phyloP scores from a whole-genome alignment of 129 eudicot species.

The Helichrysum umbraculigerum region DNA sequence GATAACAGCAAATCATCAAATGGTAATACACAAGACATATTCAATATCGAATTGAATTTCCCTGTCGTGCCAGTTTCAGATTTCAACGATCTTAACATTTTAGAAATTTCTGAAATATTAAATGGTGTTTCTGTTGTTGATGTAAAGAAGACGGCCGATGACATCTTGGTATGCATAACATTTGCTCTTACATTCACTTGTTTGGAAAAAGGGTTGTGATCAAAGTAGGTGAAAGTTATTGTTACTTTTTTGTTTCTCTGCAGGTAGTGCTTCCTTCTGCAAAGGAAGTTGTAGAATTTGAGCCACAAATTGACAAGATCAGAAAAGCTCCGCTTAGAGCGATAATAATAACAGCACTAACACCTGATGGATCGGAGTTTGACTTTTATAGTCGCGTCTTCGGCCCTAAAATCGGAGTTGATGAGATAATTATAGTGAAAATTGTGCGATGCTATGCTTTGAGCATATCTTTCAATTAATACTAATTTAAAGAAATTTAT shows the following conservation, averaged over 20 bases:
- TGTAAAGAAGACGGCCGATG: constrained; percentile 51
- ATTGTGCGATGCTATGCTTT: neutral
- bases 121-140: constrained; percentile 58
- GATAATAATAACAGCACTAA: constrained; percentile 59
- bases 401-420: constrained; percentile 66
- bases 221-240: neutral
- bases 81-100: constrained; percentile 33
- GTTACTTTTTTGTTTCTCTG: neutral
- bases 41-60: constrained; percentile 67
- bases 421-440: constrained; percentile 43
- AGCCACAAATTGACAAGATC: constrained; percentile 61
- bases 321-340: constrained; percentile 57
- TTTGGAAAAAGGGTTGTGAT: neutral
- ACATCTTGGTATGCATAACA: constrained; percentile 58
- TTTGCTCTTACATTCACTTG: neutral
- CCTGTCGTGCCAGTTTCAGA: constrained; percentile 59
- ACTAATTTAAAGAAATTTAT: too few species aligned
- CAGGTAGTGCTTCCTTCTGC: constrained; percentile 73
- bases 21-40: constrained; percentile 30
- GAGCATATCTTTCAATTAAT: neutral
- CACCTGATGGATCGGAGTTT: constrained; percentile 68
- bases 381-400: constrained; percentile 76
- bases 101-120: constrained; percentile 54
- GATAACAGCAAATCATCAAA: constrained; percentile 30
- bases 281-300: constrained; percentile 51